A percentile compares a stretch with the other conserved stretches of the same genome.
phyloP scores from a whole-genome alignment of 257 asterid species.

The Solanum sejunctum region DNA sequence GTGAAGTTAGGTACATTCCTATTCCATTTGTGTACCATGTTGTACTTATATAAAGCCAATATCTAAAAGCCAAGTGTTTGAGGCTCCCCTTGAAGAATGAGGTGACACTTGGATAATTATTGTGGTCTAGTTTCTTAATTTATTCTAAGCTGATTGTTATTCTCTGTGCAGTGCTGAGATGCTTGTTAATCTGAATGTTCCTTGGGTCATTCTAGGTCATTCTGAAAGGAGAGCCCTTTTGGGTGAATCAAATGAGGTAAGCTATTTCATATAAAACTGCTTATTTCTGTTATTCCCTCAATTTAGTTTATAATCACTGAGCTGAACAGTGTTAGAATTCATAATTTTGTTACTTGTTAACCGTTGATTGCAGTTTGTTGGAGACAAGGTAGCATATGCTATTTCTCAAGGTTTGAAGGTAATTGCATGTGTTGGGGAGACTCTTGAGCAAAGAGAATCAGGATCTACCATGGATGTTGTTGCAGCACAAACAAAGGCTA shows the following conservation, averaged over 20 bases:
- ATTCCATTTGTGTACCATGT: not conserved
- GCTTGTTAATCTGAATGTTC: conserved; percentile 72
- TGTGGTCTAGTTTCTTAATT: not conserved
- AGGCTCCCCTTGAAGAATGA: not conserved
- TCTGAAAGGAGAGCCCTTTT: conserved; percentile 83
- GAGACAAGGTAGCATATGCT: conserved; percentile 95
- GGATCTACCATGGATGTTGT: conserved; percentile 87
- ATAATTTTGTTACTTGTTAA: not conserved
- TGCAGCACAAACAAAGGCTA: conserved; percentile 94
- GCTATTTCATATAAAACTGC: not conserved
- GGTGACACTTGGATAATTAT: not conserved
- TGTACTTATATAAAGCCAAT: not conserved
- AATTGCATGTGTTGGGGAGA: conserved; percentile 97
- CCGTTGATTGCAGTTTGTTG: conserved; percentile 52
- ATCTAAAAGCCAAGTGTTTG: not conserved
- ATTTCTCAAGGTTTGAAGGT: conserved; percentile 90
- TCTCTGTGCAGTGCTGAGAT: conserved; percentile 73
- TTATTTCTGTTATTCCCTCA: not conserved
- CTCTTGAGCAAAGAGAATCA: conserved; percentile 94
- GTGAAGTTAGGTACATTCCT: conserved; percentile 75
- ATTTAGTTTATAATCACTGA: not conserved
- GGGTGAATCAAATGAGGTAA: conserved; percentile 80
- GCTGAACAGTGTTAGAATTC: not conserved
- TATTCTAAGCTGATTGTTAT: not conserved
- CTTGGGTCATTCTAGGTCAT: conserved; percentile 97